A percentile compares a stretch with the other conserved stretches of the same genome.
Evolutionary conservation across 2,329 filamentous ascomycete genomes (phyloP).

Genomic region (Cladophialophora carrionii): DNA sequence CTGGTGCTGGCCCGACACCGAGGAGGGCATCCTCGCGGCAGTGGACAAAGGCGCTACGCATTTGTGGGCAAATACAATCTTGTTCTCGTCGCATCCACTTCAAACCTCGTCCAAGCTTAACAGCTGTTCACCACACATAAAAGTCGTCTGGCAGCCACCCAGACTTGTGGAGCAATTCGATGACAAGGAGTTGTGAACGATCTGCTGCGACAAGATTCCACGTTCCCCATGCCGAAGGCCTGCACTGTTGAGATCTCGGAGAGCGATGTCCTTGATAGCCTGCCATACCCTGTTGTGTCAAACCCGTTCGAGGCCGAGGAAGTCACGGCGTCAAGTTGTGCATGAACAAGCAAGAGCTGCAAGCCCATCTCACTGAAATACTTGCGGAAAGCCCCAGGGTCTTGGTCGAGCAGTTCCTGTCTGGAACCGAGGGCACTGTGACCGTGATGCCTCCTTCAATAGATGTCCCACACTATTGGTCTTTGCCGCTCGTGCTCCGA

Average conservation of each 20-base stretch:
- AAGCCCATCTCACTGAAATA: conserved; percentile 44
- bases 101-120: conserved; percentile 48
- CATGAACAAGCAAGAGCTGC: conserved; percentile 40
- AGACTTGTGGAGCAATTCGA: conserved; percentile 55
- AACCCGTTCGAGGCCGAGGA: conserved; percentile 55
- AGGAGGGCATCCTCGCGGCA: conserved; percentile 49
- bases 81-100: conserved; percentile 55
- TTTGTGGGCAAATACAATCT: conserved; percentile 57
- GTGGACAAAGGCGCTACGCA: conserved; percentile 50
- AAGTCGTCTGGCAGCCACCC: conserved; percentile 54
- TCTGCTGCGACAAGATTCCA: conserved; percentile 44
- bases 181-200: conserved; percentile 56
- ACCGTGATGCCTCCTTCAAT: conserved; percentile 57
- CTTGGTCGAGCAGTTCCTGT: conserved; percentile 55
- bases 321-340: conserved; percentile 58
- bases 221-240: conserved; percentile 48
- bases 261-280: conserved; percentile 28
- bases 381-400: conserved; percentile 46
- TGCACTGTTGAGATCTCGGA: conserved; percentile 42
- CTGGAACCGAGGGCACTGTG: conserved; percentile 56
- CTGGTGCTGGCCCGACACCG: conserved; percentile 53
- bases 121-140: conserved; percentile 41
- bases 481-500: conserved; percentile 51
- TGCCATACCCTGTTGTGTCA: conserved; percentile 50
- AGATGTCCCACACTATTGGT: conserved; percentile 45